Percentiles rank a stretch among this genome's conserved stretches.
Evolutionary conservation across 2,329 filamentous ascomycete genomes (phyloP).

Genomic region (Monosporascus sp.): DNA sequence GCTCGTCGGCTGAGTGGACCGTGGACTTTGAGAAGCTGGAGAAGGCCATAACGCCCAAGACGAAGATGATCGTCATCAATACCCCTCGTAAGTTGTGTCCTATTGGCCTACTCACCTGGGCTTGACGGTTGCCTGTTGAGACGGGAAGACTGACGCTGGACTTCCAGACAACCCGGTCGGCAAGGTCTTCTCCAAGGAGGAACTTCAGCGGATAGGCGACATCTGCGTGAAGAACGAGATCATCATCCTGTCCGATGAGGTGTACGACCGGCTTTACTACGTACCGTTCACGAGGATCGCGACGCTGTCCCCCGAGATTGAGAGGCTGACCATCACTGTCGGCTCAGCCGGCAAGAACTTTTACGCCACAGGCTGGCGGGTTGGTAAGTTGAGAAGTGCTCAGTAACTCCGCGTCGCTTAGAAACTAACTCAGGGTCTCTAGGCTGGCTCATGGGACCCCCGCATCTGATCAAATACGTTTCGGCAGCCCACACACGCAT

Average conservation of each 20-base stretch:
- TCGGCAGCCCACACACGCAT: slow-evolving; percentile 91
- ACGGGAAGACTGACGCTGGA: neutral
- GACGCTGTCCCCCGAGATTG: slow-evolving; percentile 85
- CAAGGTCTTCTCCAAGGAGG: slow-evolving; percentile 83
- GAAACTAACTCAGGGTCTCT: slow-evolving; percentile 2
- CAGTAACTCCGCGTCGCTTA: neutral
- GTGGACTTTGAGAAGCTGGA: slow-evolving; percentile 81
- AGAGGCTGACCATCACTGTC: slow-evolving; percentile 83
- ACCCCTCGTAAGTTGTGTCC: slow-evolving; percentile 48
- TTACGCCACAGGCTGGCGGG: slow-evolving; percentile 95
- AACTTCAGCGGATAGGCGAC: slow-evolving; percentile 79
- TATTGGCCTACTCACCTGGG: neutral
- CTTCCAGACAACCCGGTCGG: slow-evolving; percentile 84
- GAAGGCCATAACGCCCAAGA: slow-evolving; percentile 73
- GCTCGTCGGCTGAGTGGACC: slow-evolving; percentile 82
- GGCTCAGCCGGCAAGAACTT: slow-evolving; percentile 98
- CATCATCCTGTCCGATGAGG: slow-evolving; percentile 86
- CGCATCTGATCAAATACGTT: slow-evolving; percentile 85
- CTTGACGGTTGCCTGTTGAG: too few relatives aligned
- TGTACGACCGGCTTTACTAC: slow-evolving; percentile 94
- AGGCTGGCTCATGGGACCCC: slow-evolving; percentile 87
- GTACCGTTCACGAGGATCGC: slow-evolving; percentile 90
- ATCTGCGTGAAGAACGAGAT: slow-evolving; percentile 90
- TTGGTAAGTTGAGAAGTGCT: slow-evolving; percentile 42
- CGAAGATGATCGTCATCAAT: slow-evolving; percentile 94